Percentiles rank a stretch among this genome's conserved stretches.
phyloP scores from a whole-genome alignment of 2,329 filamentous ascomycete genomes.

The Hymenoscyphus fraxineus region DNA sequence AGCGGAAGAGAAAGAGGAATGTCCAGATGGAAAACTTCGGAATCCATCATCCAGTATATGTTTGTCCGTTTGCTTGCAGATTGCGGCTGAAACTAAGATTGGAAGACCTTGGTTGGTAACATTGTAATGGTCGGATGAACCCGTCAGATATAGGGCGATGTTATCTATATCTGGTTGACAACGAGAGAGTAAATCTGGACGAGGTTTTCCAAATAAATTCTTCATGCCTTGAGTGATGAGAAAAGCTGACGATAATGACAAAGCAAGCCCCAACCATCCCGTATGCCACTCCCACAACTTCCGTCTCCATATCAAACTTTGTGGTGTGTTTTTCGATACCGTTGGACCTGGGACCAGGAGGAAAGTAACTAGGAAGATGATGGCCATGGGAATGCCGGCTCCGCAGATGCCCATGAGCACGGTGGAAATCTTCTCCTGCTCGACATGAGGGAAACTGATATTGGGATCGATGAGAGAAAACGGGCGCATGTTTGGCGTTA shows the following conservation, averaged over 20 bases:
- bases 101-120: conserved; percentile 47
- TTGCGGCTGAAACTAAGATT: conserved; percentile 68
- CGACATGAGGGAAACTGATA: conserved; percentile 72
- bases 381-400: conserved; percentile 59
- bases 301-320: conserved; percentile 65
- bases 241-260: conserved; percentile 69
- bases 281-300: conserved; percentile 91
- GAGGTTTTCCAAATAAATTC: conserved; percentile 62
- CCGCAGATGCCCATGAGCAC: conserved; percentile 61
- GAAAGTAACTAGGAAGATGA: conserved; percentile 67
- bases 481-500: conserved; percentile 63
- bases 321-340: conserved; percentile 59
- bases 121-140: conserved; percentile 47
- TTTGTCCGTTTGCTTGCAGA: conserved; percentile 66
- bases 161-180: conserved; percentile 72
- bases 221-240: conserved; percentile 85
- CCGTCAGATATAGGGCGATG: conserved; percentile 57
- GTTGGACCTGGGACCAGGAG: conserved; percentile 69
- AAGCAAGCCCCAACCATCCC: conserved; percentile 75
- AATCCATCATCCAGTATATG: conserved; percentile 73
- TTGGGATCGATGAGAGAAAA: conserved; percentile 70
- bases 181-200: conserved; percentile 62
- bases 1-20: conserved; percentile 70
- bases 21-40: conserved; percentile 76
- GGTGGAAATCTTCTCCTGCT: conserved; percentile 68